A percentile compares a stretch with the other conserved stretches of the same genome.
Evolutionary conservation across 495 filamentous ascomycete species (phyloP).

Genomic region (Daldinia childiae): DNA sequence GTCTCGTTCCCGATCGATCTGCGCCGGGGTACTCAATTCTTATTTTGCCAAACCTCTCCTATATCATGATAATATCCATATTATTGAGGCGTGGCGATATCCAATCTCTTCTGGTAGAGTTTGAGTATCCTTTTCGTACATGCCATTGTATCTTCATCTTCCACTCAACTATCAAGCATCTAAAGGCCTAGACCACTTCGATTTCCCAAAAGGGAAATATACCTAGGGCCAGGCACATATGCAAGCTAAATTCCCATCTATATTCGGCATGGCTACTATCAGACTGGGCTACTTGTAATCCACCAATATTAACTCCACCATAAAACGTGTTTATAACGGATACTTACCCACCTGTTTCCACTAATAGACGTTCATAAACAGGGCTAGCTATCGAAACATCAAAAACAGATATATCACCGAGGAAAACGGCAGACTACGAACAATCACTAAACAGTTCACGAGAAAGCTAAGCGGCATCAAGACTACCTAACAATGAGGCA

Average conservation of each 20-base stretch:
- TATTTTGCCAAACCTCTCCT: not conserved
- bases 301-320: not conserved
- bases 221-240: not conserved
- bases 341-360: not conserved
- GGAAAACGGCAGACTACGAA: not conserved
- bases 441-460: not conserved
- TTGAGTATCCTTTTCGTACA: not conserved
- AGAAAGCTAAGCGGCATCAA: not conserved
- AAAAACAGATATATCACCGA: not conserved
- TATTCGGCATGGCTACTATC: not conserved
- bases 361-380: not conserved
- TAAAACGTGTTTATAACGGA: not conserved
- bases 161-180: not conserved
- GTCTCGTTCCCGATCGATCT: constrained; percentile 26
- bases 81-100: not conserved
- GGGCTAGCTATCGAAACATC: not conserved
- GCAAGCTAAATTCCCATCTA: not conserved
- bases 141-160: not conserved
- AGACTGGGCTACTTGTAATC: not conserved
- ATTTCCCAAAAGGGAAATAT: not conserved
- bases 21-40: constrained; percentile 6
- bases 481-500: too few species aligned
- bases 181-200: not conserved
- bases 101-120: not conserved
- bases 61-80: not conserved